Base-by-base conservation (phyloP, 2,329 filamentous ascomycete species). In the Zymoseptoria passerinii region DNA sequence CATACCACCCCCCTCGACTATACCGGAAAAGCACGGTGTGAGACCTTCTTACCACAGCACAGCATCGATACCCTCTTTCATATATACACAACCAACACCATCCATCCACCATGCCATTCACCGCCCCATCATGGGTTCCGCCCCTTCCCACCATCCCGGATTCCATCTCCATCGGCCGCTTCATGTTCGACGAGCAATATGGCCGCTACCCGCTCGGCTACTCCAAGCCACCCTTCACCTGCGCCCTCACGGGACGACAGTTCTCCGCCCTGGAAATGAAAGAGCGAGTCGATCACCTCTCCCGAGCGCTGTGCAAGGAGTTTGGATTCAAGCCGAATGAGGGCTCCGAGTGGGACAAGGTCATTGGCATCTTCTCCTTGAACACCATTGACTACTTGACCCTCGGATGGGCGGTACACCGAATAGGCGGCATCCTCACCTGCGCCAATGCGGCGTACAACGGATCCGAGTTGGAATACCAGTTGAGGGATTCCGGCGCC, bases 301-400 rank as follows among this genome's bases (percentile, higher is more conserved):
- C 89, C 16, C 81, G 86, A 58, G 86, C 82, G 20, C 75, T 95
- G 35, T 81, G 82, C 48, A 85, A 88, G 70, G 83, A 89, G 62
- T 80, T 94, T 59, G 85, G 83, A 50, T 91, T 89, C 80, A 72
- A 80, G 51, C 83, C 87, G 7, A 86, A 89, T 64, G 72, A 83
- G 58, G 89, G 87, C 10, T 83, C 83, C 0, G 88, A 92, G 70
- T 94, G 87, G 86, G 89, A 94, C 67, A 90, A 91, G 72, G 87
- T 92, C 23, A 77, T 90, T 52, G 86, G 80, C 4, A 77, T 92
- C 28, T 95, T 89, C 74, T 86, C 86, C n/a, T 74, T 91, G 59
- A 95, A 95, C 70, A 90, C 89, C 83, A 84, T 94, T 62, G 89
- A 94, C 72, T 89, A 87, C 55, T 75, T 91, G 61, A 83, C 88